Percentiles rank a stretch among this genome's conserved stretches.
Evolutionary conservation across 2,329 filamentous ascomycete genomes (phyloP).

Genomic region (Ophiostoma tasmaniense): DNA sequence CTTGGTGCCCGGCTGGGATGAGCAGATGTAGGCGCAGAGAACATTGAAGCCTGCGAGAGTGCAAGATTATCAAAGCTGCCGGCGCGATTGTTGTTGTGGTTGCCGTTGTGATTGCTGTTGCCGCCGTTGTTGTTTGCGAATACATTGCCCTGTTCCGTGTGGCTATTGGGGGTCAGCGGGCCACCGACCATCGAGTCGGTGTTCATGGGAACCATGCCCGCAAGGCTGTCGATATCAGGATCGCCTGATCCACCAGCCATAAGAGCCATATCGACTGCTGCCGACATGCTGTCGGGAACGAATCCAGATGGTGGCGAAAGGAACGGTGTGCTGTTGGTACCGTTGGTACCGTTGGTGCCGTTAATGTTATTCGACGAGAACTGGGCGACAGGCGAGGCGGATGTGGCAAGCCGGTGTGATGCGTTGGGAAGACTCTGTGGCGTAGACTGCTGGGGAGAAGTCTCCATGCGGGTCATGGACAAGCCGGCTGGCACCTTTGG

Average conservation of each 20-base stretch:
- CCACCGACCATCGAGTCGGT: conserved; percentile 27
- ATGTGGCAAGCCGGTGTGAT: conserved; percentile 25
- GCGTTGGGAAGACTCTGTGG: conserved; percentile 26
- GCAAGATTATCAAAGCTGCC: conserved; percentile 58
- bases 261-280: conserved; percentile 21
- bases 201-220: conserved; percentile 19
- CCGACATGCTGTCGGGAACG: conserved; percentile 20
- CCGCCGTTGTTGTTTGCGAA: conserved; percentile 31
- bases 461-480: conserved; percentile 75
- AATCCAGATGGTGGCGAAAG: conserved; percentile 27
- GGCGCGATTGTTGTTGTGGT: conserved; percentile 44
- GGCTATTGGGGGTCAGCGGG: conserved; percentile 58
- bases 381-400: conserved; percentile 40
- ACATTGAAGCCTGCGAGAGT: conserved; percentile 48
- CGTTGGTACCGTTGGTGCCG: conserved; percentile 26
- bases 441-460: conserved; percentile 28
- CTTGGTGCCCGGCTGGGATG: conserved; percentile 73
- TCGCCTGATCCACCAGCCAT: conserved; percentile 19
- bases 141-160: conserved; percentile 47
- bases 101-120: not conserved
- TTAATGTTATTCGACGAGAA: not conserved
- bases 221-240: conserved; percentile 21
- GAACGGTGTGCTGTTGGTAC: conserved; percentile 34
- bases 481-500: conserved; percentile 63
- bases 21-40: conserved; percentile 62